Evolutionary conservation across 1,284 basidiomycete species (phyloP), one percentile per base, ranked within the genome.

Genomic region (Veloboletus limbatus): DNA sequence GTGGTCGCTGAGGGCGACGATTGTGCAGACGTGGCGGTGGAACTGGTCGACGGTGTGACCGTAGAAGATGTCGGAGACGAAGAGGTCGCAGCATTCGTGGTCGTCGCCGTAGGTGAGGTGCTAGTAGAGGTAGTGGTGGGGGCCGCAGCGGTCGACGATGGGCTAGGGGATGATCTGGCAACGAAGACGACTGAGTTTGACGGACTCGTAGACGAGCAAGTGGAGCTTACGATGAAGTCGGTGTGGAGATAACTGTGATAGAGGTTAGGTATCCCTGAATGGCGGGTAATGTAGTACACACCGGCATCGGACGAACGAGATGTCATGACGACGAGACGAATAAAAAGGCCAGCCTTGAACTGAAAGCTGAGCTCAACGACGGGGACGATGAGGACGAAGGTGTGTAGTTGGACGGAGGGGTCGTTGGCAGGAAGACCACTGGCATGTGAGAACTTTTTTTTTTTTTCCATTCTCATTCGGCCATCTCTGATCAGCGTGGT

Each of bases 381-480:
- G 16, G 6, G 8, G 22, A 30, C 13, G 25, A 33, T 0, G 38
- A 25, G 10, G 13, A 25, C 22, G 3, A 16, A 21, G n/a, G 3
- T 3, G 10, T 13, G n/a, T n/a, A n/a, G n/a, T 32, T 17, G 31
- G 28, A 53, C 45, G 40, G 27, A 6, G 16, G 34, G 40, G 33
- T 42, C 33, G 44, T 42, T 17, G 43, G 48, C 44, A 41, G 33
- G 18, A 31, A 10, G 17, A 33, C 45, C 9, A 27, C 35, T 25
- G 21, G 20, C 47, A 56, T 42, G n/a, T n/a, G 55, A 51, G 49
- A 63, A 63, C 26, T 27, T 35, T 48, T 54, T 52, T 58, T 40
- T n/a, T n/a, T n/a, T n/a, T n/a, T n/a, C n/a, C n/a, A n/a, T n/a
- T n/a, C n/a, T n/a, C n/a, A n/a, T n/a, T n/a, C n/a, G n/a, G n/a